Percentiles rank a stretch among this genome's conserved stretches.
Conservation (phyloP, 371 early-diverging fungal species). For the Choanephora cucurbitarum region DNA sequence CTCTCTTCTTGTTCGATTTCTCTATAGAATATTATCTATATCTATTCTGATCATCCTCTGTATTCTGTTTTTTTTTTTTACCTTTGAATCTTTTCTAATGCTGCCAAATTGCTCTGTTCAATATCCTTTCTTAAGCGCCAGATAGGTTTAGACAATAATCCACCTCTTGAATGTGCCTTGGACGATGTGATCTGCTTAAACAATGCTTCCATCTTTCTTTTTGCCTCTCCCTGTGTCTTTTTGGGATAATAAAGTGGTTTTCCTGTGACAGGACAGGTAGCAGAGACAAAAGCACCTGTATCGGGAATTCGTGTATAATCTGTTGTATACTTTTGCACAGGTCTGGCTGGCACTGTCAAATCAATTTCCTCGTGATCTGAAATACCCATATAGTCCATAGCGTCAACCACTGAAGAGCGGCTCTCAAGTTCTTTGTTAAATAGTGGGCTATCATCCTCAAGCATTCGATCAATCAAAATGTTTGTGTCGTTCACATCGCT, state of each 20-base stretch:
- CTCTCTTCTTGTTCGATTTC: slow-evolving; percentile 32
- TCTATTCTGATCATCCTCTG: too few species aligned
- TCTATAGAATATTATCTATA: slow-evolving; percentile 44
- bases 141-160: slow-evolving; percentile 34
- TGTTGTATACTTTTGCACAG: neutral
- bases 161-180: neutral
- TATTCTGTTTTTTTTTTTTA: too few species aligned
- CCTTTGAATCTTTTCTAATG: slow-evolving; percentile 22
- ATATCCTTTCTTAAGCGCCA: slow-evolving; percentile 33
- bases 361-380: slow-evolving; percentile 5
- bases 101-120: slow-evolving; percentile 12
- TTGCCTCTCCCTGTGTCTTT: slow-evolving; percentile 10
- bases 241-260: slow-evolving; percentile 53
- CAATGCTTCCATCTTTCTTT: slow-evolving; percentile 12
- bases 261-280: slow-evolving; percentile 42
- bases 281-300: slow-evolving; percentile 26
- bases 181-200: slow-evolving; percentile 13
- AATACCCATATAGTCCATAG: slow-evolving; percentile 18
- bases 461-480: neutral
- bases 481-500: neutral
- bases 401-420: neutral
- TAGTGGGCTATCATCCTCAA: neutral
- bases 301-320: slow-evolving; percentile 22
- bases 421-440: neutral
- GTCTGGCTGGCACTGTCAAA: neutral